phyloP scores from a whole-genome alignment of 2,329 filamentous ascomycete genomes.

The Talaromyces verruculosus region DNA sequence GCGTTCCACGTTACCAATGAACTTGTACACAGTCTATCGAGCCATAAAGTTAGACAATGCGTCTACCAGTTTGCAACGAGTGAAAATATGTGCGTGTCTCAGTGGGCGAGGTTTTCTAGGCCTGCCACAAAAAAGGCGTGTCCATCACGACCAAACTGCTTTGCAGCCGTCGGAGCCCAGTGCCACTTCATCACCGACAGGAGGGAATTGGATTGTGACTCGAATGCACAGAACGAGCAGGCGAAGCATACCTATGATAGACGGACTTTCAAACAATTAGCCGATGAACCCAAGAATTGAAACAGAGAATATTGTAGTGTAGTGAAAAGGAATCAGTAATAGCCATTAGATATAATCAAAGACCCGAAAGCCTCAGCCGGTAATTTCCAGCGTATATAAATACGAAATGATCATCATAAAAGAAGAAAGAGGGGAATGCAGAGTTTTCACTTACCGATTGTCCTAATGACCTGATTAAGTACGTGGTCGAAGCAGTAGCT shows the following conservation, averaged over 20 bases:
- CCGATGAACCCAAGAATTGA: slow-evolving; percentile 13
- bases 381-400: slow-evolving; percentile 87
- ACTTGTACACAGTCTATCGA: background rate
- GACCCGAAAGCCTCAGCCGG: slow-evolving; percentile 73
- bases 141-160: slow-evolving; percentile 69
- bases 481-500: background rate
- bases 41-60: slow-evolving; percentile 1
- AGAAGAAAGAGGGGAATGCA: background rate
- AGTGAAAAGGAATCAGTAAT: slow-evolving; percentile 58
- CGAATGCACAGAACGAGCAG: background rate
- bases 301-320: background rate
- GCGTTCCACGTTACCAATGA: background rate
- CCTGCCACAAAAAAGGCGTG: slow-evolving; percentile 88
- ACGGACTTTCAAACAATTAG: slow-evolving; percentile 5
- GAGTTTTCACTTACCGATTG: slow-evolving; percentile 29
- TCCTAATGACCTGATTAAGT: background rate
- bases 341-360: slow-evolving; percentile 78
- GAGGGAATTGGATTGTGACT: background rate
- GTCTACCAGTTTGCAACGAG: background rate
- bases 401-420: slow-evolving; percentile 62
- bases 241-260: slow-evolving; percentile 4
- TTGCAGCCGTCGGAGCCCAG: slow-evolving; percentile 84
- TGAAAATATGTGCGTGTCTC: slow-evolving; percentile 49
- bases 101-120: slow-evolving; percentile 99
- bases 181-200: slow-evolving; percentile 61